Base-by-base conservation (phyloP, 2,329 filamentous ascomycete genomes). In the Cephalotrichum gorgonifer region DNA sequence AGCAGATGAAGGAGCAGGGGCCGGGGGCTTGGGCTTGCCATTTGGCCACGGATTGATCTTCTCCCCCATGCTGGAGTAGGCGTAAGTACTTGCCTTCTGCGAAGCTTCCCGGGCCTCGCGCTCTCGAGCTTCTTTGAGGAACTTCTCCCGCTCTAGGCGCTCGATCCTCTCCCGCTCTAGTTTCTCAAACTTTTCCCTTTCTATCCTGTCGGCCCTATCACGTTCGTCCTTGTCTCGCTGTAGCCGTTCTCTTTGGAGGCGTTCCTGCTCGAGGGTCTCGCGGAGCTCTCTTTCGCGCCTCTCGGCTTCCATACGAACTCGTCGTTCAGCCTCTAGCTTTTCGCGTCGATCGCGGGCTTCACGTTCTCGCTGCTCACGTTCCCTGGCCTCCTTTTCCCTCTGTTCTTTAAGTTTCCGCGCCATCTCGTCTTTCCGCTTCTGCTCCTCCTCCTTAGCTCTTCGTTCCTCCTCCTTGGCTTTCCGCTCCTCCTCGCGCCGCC, bases 21-120 rank as follows among this genome's bases (percentile, higher is more conserved):
- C 56, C 35, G 57, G 57, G 4, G 50, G 71, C 49, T 14, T 35
- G 14, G 73, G 80, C 54, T 72, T 75, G 55, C 75, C 80, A 57
- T 75, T 79, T 6, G 83, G 82, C 76, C 84, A 87, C 56, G 81
- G 81, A 63, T 80, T 85, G 45, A 75, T 82, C 64, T 75, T 81
- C 64, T 87, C 83, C 46, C 83, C 83, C 22, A 83, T 76, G 28
- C 79, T 75, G 49, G 76, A 79, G 64, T 70, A 83, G 50, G 80
- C 79, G 57, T 84, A 83, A n/a, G 73, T 62, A 56, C 54, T 57
- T 56, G 47, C 23, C 57, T 59, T 42, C 55, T 58, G 43, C 44
- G 55, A 51, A 17, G 57, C 58, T 26, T 61, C 59, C 48, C 58
- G 54, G n/a, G 69, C 62, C 50, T 71, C 68, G 43, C 68, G 58